Evolutionary conservation across 1,284 basidiomycete species (phyloP), one percentile per base, ranked within the genome.

Genomic region (Ceratobasidium sp.): DNA sequence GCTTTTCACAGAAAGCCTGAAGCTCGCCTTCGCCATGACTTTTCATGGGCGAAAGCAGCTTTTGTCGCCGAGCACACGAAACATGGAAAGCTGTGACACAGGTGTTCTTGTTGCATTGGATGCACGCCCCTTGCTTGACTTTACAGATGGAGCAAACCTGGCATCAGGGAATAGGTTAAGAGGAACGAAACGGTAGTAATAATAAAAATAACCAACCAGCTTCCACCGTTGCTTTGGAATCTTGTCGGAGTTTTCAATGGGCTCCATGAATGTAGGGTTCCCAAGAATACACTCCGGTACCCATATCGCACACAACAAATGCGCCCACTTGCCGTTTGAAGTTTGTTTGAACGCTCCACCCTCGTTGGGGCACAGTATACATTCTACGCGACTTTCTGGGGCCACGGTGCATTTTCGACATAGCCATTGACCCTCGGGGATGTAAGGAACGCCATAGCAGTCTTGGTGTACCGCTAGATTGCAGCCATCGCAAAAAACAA

Each of bases 271-370:
- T 10, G 96, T 92, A 6, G 96, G 91, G 79, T 99, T 99, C 39
- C 92, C 91, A 4, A 98, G 94, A 46, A 92, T 89, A 8, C 95
- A 95, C 80, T 99, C 97, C 0, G 97, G 96, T 3, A 98, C 91
- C 94, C 96, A 99, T 76, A 99, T 97, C 2, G 97, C 96, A 78
- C 97, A 99, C 0, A 99, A 85, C 0, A 99, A 83, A 80, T 99
- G 97, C 0, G 95, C 93, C 97, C 97, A 99, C 75, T 96, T 92
- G 0, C 94, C 95, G 26, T 90, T 87, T 0, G 89, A 88, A 0
- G 97, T 98, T 82, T 99, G 97, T 79, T 99, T 99, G 86, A 99
- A 99, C 1, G 97, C 97, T 12, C 97, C 97, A 12, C 94, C 96
- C 81, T 98, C 94, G 76, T 94, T 95, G 0, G 97, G 97, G 78